These are phyloP conservation scores for Claviceps fusiformis DNA, from an alignment of 2,329 filamentous ascomycete species.

Conservation along the genomic window DNA sequence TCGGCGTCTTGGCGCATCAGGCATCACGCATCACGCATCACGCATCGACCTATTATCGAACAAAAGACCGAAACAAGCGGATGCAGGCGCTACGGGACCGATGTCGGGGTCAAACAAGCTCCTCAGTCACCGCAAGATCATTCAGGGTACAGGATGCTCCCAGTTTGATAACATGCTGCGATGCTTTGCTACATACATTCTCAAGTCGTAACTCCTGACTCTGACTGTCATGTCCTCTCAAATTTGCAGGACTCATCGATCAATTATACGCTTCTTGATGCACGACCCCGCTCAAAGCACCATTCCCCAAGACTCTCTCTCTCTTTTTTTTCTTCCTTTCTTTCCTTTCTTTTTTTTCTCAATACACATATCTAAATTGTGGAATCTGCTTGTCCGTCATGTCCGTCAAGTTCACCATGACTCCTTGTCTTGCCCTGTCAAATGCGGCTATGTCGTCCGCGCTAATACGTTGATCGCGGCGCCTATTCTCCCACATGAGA, in stretches of 20 bases:
- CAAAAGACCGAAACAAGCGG: background rate
- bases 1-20: background rate
- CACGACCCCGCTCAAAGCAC: background rate
- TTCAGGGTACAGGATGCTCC: background rate
- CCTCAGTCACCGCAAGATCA: background rate
- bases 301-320: background rate
- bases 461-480: constrained; percentile 27
- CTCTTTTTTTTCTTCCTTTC: no score
- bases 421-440: constrained; percentile 1
- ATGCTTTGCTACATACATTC: background rate
- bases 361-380: constrained; percentile 38
- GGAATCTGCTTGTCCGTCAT: constrained; percentile 42
- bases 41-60: no score
- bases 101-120: background rate
- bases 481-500: constrained; percentile 36
- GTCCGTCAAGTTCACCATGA: constrained; percentile 21
- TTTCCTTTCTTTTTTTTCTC: background rate
- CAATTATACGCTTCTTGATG: background rate
- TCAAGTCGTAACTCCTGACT: no score
- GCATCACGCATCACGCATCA: no score
- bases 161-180: background rate
- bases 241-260: background rate
- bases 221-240: background rate
- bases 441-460: constrained; percentile 1
- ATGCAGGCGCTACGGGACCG: background rate